Base-by-base conservation (phyloP, 208 protist genomes). In the Trypanosoma caninum region DNA sequence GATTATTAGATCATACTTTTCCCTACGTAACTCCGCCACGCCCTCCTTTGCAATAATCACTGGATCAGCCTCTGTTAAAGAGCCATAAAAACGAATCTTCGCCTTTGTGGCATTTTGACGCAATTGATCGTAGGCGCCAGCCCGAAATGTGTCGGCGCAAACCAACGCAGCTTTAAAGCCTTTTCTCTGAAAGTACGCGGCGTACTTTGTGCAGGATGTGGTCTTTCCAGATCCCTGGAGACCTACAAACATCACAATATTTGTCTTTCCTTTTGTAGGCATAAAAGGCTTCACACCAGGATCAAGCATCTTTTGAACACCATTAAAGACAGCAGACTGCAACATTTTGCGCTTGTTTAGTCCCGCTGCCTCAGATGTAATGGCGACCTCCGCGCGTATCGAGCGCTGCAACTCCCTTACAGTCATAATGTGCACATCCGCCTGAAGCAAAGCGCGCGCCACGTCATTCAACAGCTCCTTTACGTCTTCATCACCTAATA, bases 171-270 rank as follows among this genome's bases (percentile, higher is more conserved):
- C 78, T 69, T 98, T 98, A 68, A 91, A 97, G 8, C 97, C 97
- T 63, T 99, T 98, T 18, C 86, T 79, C 72, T 97, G 77, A 76
- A 97, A 98, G 76, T 95, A 97, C 20, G 91, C 82, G 1, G 93
- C 97, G 67, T 97, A 96, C 75, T 99, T 99, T 42, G 98, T 99
- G 63, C 96, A 98, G 13, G 98, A 99, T 3, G 98, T 99, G 6
- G 98, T 99, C 74, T 97, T 97, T 51, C 94, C 94, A n/a, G 89
- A 80, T 34, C 93, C 97, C 68, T 99, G 98, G 50, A 99, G 86
- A 41, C 98, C 98, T 2, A 99, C 98, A 82, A 99, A 99, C 98
- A 99, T 99, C 53, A 99, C 94, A 13, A 99, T 87, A 72, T 98
- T 99, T 5, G 87, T 68, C 71, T 97, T 95, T 34, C 97, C 95